Evolutionary conservation across 2,329 filamentous ascomycete genomes (phyloP).

Genomic region (Colletotrichum salicis): DNA sequence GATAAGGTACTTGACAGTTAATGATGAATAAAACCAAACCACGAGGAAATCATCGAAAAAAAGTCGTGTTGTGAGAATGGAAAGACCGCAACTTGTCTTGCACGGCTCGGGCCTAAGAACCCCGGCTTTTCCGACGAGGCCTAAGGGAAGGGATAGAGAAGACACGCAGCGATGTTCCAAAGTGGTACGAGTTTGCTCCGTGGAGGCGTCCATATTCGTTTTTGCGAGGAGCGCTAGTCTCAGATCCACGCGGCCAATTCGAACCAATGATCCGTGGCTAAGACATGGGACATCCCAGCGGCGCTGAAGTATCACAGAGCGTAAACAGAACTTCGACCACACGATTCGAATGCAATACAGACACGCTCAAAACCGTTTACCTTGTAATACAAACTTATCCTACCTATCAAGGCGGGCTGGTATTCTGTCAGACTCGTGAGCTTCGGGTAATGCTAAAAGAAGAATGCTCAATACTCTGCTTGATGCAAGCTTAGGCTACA

Average conservation of each 20-base stretch:
- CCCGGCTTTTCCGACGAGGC: not conserved
- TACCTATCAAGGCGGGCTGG: too few species aligned
- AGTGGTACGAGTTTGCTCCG: not conserved
- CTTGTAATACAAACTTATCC: too few species aligned
- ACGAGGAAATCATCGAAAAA: too few species aligned
- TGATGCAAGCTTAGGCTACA: not conserved
- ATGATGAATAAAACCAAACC: too few species aligned
- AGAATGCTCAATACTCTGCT: too few species aligned
- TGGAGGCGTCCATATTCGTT: not conserved
- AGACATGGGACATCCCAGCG: not conserved
- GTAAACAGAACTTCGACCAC: not conserved
- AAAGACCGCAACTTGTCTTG: too few species aligned
- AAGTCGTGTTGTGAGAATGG: too few species aligned
- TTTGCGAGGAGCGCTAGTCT: not conserved
- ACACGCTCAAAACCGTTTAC: not conserved
- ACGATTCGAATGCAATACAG: not conserved
- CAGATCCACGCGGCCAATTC: not conserved
- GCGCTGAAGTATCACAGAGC: not conserved
- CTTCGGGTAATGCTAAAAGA: too few species aligned
- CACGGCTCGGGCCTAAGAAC: not conserved
- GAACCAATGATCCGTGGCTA: not conserved
- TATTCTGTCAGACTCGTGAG: too few species aligned
- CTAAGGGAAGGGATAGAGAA: not conserved
- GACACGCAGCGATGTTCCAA: not conserved
- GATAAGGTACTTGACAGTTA: too few species aligned